These are phyloP conservation scores for Colletotrichum aenigma DNA, from an alignment of 2,329 filamentous ascomycete genomes.

Conservation along the genomic window DNA sequence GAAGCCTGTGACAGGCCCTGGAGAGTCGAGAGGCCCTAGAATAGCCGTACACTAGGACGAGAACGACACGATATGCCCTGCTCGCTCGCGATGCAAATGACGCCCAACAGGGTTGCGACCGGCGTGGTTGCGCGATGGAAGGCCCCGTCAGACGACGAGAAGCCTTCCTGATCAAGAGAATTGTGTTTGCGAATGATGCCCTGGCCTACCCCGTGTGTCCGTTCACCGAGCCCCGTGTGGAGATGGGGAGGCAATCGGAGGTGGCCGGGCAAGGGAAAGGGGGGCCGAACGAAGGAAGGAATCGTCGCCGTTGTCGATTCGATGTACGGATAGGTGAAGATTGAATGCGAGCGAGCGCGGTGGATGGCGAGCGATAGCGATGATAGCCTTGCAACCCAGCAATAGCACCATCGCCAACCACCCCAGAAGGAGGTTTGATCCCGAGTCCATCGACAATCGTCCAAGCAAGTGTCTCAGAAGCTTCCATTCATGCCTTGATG, in stretches of 20 bases:
- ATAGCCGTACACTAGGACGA: not conserved
- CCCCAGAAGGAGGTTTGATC: not conserved
- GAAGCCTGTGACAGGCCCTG: not conserved
- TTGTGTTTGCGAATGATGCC: not conserved
- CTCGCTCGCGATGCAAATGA: not conserved
- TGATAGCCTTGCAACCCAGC: not conserved
- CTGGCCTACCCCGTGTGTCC: not conserved
- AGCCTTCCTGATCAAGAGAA: not conserved
- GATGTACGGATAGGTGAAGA: not conserved
- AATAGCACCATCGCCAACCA: not conserved
- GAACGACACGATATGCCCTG: not conserved
- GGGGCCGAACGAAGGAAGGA: not conserved
- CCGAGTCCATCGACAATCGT: not conserved
- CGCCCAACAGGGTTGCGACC: not conserved
- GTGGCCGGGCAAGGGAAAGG: slow-evolving; percentile 3
- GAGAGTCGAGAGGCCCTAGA: not conserved
- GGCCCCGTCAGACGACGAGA: not conserved
- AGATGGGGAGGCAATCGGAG: slow-evolving; percentile 1
- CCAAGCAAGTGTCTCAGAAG: slow-evolving; percentile 17
- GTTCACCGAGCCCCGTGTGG: not conserved
- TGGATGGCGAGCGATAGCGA: not conserved
- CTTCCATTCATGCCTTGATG: slow-evolving; percentile 16
- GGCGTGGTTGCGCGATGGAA: not conserved
- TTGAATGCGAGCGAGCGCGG: not conserved
- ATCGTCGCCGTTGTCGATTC: not conserved